Percentiles rank a stretch among this genome's conserved stretches.
phyloP scores from a whole-genome alignment of 345 rosid species.

The Salix udensis region DNA sequence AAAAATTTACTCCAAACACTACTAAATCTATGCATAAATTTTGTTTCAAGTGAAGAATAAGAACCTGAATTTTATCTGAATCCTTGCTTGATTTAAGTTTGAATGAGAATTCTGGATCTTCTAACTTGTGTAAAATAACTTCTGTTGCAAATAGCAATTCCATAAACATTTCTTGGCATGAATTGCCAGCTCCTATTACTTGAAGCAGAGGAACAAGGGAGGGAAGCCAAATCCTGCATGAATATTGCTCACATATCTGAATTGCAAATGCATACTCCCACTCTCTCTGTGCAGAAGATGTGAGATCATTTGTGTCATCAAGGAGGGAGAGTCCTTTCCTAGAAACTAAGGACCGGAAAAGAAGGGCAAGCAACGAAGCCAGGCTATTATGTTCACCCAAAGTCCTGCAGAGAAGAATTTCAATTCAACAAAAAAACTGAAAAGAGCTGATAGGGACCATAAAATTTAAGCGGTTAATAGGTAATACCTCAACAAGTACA shows the following conservation, averaged over 20 bases:
- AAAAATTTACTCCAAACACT: background rate
- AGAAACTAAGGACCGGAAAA: slow-evolving; percentile 58
- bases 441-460: slow-evolving; percentile 7
- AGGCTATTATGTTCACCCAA: slow-evolving; percentile 73
- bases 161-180: slow-evolving; percentile 31
- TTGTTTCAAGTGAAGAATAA: background rate
- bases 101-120: slow-evolving; percentile 75
- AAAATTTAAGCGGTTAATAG: background rate
- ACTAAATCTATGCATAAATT: background rate
- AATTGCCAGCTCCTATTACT: slow-evolving; percentile 34
- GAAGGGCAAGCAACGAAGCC: slow-evolving; percentile 72
- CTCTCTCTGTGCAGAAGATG: slow-evolving; percentile 43
- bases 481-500: slow-evolving; percentile 69
- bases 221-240: slow-evolving; percentile 82
- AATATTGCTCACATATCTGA: slow-evolving; percentile 70
- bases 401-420: slow-evolving; percentile 47
- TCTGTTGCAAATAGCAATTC: slow-evolving; percentile 54
- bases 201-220: slow-evolving; percentile 61
- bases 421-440: slow-evolving; percentile 1
- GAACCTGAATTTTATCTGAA: slow-evolving; percentile 68
- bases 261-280: slow-evolving; percentile 85
- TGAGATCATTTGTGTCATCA: slow-evolving; percentile 21
- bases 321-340: slow-evolving; percentile 46
- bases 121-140: slow-evolving; percentile 61
- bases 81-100: slow-evolving; percentile 54